A percentile compares a stretch with the other conserved stretches of the same genome.
Evolutionary conservation across 257 asterid species (phyloP).

Genomic region (Nicotiana paniculata): DNA sequence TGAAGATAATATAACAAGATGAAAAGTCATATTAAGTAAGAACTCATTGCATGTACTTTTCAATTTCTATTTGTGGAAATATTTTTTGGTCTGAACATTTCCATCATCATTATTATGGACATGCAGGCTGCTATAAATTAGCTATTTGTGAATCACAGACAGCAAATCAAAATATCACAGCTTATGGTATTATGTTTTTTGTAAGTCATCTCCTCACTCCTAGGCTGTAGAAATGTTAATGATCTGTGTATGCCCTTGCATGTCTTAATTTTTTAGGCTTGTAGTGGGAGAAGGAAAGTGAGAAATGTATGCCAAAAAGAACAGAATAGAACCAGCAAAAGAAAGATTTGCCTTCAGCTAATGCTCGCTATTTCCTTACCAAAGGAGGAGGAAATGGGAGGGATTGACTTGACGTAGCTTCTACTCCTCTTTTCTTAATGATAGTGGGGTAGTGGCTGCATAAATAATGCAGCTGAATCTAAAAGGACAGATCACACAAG

Average conservation of each 20-base stretch:
- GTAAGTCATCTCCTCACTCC: conserved; percentile 45
- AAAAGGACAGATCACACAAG: background rate
- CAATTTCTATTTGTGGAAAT: background rate
- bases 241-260: background rate
- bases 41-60: background rate
- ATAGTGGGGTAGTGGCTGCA: background rate
- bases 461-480: background rate
- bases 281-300: background rate
- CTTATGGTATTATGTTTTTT: conserved; percentile 77
- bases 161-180: conserved; percentile 82
- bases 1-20: background rate
- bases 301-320: background rate
- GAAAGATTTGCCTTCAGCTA: background rate
- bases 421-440: background rate
- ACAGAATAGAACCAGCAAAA: background rate
- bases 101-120: conserved; percentile 13
- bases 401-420: background rate
- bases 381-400: background rate
- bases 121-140: conserved; percentile 68
- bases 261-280: background rate
- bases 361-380: background rate
- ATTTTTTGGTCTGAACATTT: background rate
- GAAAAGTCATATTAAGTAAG: background rate
- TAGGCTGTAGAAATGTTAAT: background rate
- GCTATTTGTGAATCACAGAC: conserved; percentile 73